Evolutionary conservation across 768 basidiomycete genomes (phyloP).

Genomic region (Lentinula edodes): DNA sequence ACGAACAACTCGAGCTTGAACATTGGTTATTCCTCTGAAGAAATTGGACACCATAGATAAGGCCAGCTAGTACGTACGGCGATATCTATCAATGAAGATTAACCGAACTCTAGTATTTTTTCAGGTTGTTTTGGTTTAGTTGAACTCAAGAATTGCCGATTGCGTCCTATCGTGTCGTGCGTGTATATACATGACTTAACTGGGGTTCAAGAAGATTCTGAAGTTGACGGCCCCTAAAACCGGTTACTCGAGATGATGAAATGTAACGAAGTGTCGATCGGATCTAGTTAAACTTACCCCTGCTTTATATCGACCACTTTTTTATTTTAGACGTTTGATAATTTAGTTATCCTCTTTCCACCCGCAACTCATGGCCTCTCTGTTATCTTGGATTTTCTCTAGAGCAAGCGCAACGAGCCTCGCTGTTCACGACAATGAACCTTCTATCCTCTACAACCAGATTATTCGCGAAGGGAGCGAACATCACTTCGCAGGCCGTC

Average conservation of each 20-base stretch:
- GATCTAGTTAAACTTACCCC: neutral
- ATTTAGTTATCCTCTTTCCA: neutral
- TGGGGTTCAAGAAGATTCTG: neutral
- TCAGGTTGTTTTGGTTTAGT: no score
- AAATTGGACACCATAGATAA: neutral
- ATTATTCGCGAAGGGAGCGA: neutral
- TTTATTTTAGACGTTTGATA: neutral
- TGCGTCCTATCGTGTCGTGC: neutral
- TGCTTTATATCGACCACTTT: neutral
- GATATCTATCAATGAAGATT: neutral
- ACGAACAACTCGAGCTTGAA: neutral
- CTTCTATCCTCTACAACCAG: neutral
- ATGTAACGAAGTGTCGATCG: neutral
- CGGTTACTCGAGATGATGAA: neutral
- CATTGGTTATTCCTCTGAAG: neutral
- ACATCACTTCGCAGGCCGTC: neutral
- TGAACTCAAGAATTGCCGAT: neutral
- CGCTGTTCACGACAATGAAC: neutral
- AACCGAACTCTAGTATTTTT: neutral
- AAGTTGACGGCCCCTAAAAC: neutral
- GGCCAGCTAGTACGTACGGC: neutral
- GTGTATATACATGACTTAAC: neutral
- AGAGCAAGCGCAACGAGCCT: neutral
- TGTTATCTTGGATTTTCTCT: neutral
- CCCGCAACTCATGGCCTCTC: neutral